Base-by-base conservation (phyloP, 176 grass and related monocot genomes). In the Bothriochloa decipiens region DNA sequence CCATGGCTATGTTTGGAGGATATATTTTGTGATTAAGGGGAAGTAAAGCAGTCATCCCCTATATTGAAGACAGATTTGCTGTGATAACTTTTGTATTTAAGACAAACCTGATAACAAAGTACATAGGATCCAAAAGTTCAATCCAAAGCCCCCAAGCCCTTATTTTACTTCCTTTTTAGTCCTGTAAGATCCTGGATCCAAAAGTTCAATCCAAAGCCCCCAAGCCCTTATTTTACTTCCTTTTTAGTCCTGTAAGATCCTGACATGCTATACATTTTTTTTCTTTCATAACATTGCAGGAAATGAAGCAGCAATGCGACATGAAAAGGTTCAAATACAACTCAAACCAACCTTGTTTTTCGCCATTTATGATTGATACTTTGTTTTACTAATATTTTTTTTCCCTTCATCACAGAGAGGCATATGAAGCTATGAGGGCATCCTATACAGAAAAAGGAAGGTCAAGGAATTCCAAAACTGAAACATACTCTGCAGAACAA, bases 231-330 rank as follows among this genome's bases (percentile, higher is more conserved):
- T 8, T 45, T 45, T 45, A 45, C 11, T 11, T 45, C 42, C 11
- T 45, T 45, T 60, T 64, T 62, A 62, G n/a, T 81, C 62, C 3
- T 69, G 29, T 58, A 41, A 72, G 40, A 68, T 78, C 16, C 26
- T 86, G 78, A 87, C 85, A 85, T 83, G 55, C 33, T 77, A 22
- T 76, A 46, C 61, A 32, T 70, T 88, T 49, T 68, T 9, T 80
- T 72, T 82, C 65, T 75, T 88, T 79, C 28, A 64, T 72, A 28
- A 46, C 26, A 35, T 83, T 62, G 47, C 88, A 97, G 95, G 95
- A 97, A 74, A 98, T 98, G 95, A 98, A 98, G 83, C 68, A 80
- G 36, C 79, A 93, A 85, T 95, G 92, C 7, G 95, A 98, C 69
- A 79, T 82, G 49, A 98, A 98, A 93, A 95, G 95, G 95, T 97